phyloP scores from a whole-genome alignment of 2,329 filamentous ascomycete genomes.

The Aspergillus phoenicis region DNA sequence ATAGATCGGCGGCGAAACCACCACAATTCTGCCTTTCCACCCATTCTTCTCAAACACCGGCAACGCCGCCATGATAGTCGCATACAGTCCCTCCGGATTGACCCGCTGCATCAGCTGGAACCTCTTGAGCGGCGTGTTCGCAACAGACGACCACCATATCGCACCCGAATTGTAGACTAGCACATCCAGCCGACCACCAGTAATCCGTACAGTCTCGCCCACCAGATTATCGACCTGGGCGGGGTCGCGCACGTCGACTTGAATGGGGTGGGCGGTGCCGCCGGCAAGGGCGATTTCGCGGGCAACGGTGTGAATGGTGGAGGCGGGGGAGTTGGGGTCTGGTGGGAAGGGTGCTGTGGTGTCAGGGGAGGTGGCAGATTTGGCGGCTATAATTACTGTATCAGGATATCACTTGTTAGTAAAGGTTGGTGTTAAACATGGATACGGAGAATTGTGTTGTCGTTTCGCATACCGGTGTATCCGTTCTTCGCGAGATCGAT shows the following conservation, averaged over 20 bases:
- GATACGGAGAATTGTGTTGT: background rate
- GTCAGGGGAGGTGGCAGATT: constrained; percentile 67
- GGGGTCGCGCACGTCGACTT: constrained; percentile 70
- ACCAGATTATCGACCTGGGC: constrained; percentile 64
- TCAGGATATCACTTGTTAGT: background rate
- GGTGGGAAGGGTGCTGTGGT: constrained; percentile 65
- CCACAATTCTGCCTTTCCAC: constrained; percentile 67
- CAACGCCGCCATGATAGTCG: constrained; percentile 66
- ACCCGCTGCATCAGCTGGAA: constrained; percentile 77
- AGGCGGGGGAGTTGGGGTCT: constrained; percentile 71
- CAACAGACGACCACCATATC: constrained; percentile 79
- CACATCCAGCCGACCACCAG: constrained; percentile 68
- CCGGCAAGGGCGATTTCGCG: constrained; percentile 71
- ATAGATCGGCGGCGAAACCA: constrained; percentile 84
- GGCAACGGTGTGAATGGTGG: constrained; percentile 78
- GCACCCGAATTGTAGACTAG: constrained; percentile 82
- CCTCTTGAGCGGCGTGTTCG: constrained; percentile 72
- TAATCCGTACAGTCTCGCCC: constrained; percentile 58
- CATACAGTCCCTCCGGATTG: constrained; percentile 76
- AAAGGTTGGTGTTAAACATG: background rate
- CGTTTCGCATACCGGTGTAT: constrained; percentile 62
- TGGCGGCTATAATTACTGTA: constrained; percentile 74
- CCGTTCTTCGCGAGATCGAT: constrained; percentile 72
- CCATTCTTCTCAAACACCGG: constrained; percentile 63
- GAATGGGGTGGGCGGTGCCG: constrained; percentile 65